These are phyloP conservation scores for Lagenidium giganteum DNA, from an alignment of 352 stramenopile species.

Conservation along the genomic window DNA sequence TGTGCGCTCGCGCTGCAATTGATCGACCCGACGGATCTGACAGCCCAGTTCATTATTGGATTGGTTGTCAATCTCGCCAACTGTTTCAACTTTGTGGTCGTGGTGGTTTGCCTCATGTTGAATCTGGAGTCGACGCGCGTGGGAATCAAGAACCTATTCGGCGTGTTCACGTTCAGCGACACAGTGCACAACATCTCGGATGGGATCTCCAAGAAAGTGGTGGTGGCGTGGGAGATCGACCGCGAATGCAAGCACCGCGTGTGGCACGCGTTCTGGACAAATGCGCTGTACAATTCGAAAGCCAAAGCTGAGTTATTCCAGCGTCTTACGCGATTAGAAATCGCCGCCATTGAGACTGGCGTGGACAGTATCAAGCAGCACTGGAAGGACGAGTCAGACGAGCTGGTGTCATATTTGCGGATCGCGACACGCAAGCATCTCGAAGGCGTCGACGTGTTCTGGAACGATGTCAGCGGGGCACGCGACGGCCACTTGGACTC, in stretches of 20 bases:
- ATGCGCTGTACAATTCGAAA: slow-evolving; percentile 18
- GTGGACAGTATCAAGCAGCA: slow-evolving; percentile 28
- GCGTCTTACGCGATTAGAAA: slow-evolving; percentile 23
- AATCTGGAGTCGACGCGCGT: slow-evolving; percentile 24
- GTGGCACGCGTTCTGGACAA: slow-evolving; percentile 48
- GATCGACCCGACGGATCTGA: no score
- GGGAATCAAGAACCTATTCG: slow-evolving; percentile 32
- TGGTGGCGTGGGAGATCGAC: slow-evolving; percentile 32
- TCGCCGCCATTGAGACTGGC: slow-evolving; percentile 24
- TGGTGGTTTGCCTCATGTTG: slow-evolving; percentile 29
- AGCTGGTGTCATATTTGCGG: slow-evolving; percentile 23
- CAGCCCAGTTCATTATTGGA: slow-evolving; percentile 20
- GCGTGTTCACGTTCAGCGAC: slow-evolving; percentile 41
- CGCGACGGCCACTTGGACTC: slow-evolving; percentile 32
- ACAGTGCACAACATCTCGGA: slow-evolving; percentile 30
- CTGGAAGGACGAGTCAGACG: slow-evolving; percentile 24
- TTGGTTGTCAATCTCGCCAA: slow-evolving; percentile 38
- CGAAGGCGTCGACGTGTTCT: slow-evolving; percentile 47
- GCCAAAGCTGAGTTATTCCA: slow-evolving; percentile 20
- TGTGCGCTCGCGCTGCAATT: not conserved
- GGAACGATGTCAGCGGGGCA: slow-evolving; percentile 21
- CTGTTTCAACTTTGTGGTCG: slow-evolving; percentile 30
- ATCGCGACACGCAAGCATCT: slow-evolving; percentile 17
- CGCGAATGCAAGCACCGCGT: slow-evolving; percentile 41
- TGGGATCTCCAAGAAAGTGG: slow-evolving; percentile 16